Conservation (phyloP, 345 rosid genomes). For the Dovyalis caffra region DNA sequence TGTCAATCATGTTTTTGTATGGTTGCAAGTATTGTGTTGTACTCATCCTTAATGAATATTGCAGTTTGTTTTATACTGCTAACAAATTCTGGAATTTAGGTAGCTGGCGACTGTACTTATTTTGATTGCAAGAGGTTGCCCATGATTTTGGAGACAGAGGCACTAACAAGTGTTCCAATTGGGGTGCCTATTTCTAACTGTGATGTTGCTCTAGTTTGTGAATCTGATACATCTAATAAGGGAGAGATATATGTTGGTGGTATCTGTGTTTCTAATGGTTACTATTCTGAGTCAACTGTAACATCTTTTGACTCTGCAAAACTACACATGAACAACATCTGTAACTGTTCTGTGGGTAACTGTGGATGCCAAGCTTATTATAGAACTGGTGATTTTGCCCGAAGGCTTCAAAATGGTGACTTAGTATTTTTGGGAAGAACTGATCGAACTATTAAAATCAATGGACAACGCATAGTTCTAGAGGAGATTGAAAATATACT, state of each 20-base stretch:
- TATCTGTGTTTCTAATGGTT: slow-evolving; percentile 64
- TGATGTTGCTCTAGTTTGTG: slow-evolving; percentile 54
- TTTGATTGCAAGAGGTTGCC: slow-evolving; percentile 87
- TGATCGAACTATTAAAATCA: slow-evolving; percentile 73
- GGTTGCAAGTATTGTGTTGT: not conserved
- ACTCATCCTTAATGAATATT: not conserved
- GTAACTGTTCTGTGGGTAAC: slow-evolving; percentile 36
- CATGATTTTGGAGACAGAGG: slow-evolving; percentile 56
- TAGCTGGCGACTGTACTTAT: slow-evolving; percentile 87
- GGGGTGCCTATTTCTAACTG: slow-evolving; percentile 82
- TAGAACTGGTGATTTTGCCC: slow-evolving; percentile 90
- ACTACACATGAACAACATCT: slow-evolving; percentile 43
- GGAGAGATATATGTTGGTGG: slow-evolving; percentile 87
- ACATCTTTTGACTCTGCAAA: slow-evolving; percentile 39
- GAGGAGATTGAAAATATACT: slow-evolving; percentile 75
- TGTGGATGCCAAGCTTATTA: slow-evolving; percentile 52
- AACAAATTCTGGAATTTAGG: slow-evolving; percentile 46
- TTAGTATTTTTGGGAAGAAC: slow-evolving; percentile 79
- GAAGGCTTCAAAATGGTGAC: slow-evolving; percentile 63
- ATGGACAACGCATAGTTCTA: slow-evolving; percentile 79
- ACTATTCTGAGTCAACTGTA: slow-evolving; percentile 36
- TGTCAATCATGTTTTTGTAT: not conserved
- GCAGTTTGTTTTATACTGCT: not conserved
- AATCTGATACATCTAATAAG: slow-evolving; percentile 33
- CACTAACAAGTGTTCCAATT: slow-evolving; percentile 75